Percentiles rank a stretch among this genome's conserved stretches.
phyloP scores from a whole-genome alignment of 352 stramenopile species.

The Halophytophthora batemanensis region DNA sequence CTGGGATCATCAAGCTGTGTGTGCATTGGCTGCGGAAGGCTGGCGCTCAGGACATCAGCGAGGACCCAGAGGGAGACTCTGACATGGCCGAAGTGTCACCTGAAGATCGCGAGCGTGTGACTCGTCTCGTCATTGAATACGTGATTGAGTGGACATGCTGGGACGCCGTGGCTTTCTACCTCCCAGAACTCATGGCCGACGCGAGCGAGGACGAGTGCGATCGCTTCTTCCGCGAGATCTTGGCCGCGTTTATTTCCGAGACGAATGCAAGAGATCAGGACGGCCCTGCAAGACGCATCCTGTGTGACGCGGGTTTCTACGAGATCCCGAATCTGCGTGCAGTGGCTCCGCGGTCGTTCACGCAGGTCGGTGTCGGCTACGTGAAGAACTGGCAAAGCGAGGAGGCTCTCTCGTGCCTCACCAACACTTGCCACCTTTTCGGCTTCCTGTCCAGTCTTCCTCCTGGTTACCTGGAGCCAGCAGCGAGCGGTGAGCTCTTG shows the following conservation, averaged over 20 bases:
- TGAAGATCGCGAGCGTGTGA: conserved; percentile 22
- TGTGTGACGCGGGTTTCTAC: conserved; percentile 79
- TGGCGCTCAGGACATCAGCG: neutral
- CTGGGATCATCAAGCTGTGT: conserved; percentile 77
- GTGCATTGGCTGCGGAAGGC: conserved; percentile 53
- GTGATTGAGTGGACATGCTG: conserved; percentile 63
- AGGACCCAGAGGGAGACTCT: neutral
- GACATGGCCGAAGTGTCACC: conserved; percentile 5
- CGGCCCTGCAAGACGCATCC: conserved; percentile 34
- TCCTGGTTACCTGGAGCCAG: conserved; percentile 27
- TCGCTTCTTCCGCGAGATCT: conserved; percentile 30
- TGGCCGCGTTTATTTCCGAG: conserved; percentile 35
- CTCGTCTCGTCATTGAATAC: conserved; percentile 53
- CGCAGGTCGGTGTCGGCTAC: conserved; percentile 17
- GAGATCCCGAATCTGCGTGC: conserved; percentile 56
- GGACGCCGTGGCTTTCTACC: conserved; percentile 66
- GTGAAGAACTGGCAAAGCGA: conserved; percentile 17
- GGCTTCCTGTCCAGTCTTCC: conserved; percentile 32
- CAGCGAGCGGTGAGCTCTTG: conserved; percentile 25
- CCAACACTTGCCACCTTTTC: conserved; percentile 22
- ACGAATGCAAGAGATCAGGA: conserved; percentile 10
- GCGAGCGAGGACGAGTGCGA: conserved; percentile 26
- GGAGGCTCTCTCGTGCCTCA: conserved; percentile 5
- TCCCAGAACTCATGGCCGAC: conserved; percentile 58
- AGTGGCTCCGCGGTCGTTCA: conserved; percentile 39